phyloP scores from a whole-genome alignment of 345 rosid species.

The Angophora floribunda region DNA sequence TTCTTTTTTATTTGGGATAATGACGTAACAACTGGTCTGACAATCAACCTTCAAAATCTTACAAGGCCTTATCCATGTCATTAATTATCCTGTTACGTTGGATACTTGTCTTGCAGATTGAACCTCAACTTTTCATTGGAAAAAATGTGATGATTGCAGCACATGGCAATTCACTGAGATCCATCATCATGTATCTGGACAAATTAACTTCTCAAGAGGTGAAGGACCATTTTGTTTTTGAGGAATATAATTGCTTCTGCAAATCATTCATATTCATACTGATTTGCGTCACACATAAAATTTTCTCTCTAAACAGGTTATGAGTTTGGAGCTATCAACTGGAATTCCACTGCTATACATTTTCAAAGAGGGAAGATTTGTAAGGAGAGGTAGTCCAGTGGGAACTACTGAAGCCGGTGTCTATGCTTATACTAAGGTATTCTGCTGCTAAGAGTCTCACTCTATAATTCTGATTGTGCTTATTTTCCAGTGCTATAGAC shows the following conservation, averaged over 20 bases:
- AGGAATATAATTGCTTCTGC: background rate
- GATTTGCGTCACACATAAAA: background rate
- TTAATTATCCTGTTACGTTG: background rate
- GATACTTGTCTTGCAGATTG: conserved; percentile 41
- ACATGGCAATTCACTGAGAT: conserved; percentile 88
- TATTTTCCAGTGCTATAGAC: background rate
- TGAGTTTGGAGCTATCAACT: conserved; percentile 78
- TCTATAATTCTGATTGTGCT: background rate
- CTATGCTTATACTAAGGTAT: conserved; percentile 87
- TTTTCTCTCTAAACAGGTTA: conserved; percentile 35
- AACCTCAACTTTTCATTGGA: conserved; percentile 78
- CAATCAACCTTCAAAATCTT: background rate
- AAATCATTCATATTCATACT: background rate
- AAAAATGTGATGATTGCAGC: conserved; percentile 95
- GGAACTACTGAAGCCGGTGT: conserved; percentile 93
- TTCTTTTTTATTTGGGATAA: background rate
- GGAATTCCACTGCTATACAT: conserved; percentile 95
- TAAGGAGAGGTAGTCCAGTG: conserved; percentile 82
- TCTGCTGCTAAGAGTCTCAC: background rate
- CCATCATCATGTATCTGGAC: conserved; percentile 98
- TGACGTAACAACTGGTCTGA: background rate
- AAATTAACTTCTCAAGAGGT: conserved; percentile 94
- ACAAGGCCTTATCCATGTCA: background rate
- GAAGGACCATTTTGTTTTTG: background rate
- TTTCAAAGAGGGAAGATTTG: conserved; percentile 75